Evolutionary conservation across 805 yeast genomes (phyloP), one percentile per base, ranked within the genome.

Genomic region (Candida pseudofarinosa): DNA sequence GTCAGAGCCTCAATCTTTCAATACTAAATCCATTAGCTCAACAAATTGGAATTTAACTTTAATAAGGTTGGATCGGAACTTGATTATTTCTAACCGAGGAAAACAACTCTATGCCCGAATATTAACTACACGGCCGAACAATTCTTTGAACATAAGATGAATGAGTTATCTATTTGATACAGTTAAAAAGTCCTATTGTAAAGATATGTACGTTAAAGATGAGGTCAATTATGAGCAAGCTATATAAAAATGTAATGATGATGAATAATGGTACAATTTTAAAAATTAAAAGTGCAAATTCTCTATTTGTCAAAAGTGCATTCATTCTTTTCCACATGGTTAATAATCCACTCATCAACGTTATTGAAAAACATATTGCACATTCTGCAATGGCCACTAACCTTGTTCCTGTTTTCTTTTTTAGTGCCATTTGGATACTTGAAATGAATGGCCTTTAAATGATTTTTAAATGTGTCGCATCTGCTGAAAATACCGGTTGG

Each of bases 391-490:
- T 69, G 70, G 5, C 97, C 97, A 16, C 73, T 61, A 34, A 82
- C 86, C 40, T 77, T 74, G 16, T 65, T 61, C 48, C 97, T 75
- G 53, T 87, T 85, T 47, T 78, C 81, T 63, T 88, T 88, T 57
- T 82, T 79, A 3, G 96, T 88, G 4, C 96, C 96, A 33, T 76
- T 76, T 4, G 97, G 97, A 62, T 89, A 89, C 50, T 79, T 84
- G 60, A 89, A 89, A 58, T 89, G 97, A 47, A 89, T 74, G 1
- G 96, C 95, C 60, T 86, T 87, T 47, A 89, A 70, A 63, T 89
- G 97, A 63, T 89, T 89, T 58, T 89, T 89, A 66, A 80, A 89
- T 3, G 97, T 89, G 59, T 89, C 97, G 59, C 96, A 85, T 39
- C 97, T 74, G 10, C 89, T 81, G 55, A 89, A 89, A 23, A 85